These are phyloP conservation scores for Leptosphaerulina australis DNA, from an alignment of 2,329 filamentous ascomycete genomes.

Conservation along the genomic window DNA sequence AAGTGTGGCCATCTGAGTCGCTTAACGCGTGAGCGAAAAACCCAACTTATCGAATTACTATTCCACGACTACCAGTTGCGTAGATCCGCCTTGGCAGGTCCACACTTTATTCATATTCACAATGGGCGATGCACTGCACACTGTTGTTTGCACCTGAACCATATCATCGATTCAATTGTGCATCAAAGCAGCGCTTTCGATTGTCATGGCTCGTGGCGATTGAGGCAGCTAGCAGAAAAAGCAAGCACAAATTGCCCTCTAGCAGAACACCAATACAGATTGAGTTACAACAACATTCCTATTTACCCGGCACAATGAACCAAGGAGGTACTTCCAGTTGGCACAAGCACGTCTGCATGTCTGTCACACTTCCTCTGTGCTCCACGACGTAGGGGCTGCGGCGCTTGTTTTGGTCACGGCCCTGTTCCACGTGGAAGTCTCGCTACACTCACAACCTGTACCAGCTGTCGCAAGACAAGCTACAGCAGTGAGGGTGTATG, in stretches of 20 bases:
- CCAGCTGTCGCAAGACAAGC: conserved; percentile 3
- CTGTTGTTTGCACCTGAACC: conserved; percentile 5
- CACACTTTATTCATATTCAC: not conserved
- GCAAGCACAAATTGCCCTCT: conserved; percentile 1
- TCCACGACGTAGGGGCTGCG: not conserved
- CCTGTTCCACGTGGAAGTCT: conserved; percentile 6
- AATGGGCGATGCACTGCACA: not conserved
- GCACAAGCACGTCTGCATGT: conserved; percentile 2
- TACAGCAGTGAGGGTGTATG: not conserved
- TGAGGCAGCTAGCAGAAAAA: conserved; percentile 17
- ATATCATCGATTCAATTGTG: not conserved
- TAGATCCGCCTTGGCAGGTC: not conserved
- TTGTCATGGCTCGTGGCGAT: conserved; percentile 12
- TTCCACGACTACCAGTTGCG: not conserved
- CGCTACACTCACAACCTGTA: not conserved
- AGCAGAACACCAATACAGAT: conserved; percentile 10
- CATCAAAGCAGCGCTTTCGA: conserved; percentile 12
- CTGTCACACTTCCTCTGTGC: not conserved
- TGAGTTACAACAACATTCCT: conserved; percentile 1
- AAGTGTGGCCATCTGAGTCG: not conserved
- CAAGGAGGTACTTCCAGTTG: not conserved
- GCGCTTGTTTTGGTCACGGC: not conserved
- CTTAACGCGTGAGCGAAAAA: not conserved
- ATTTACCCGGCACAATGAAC: conserved; percentile 3
- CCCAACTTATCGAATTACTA: not conserved